phyloP scores from a whole-genome alignment of 495 filamentous ascomycete species.

The Podospora conica region DNA sequence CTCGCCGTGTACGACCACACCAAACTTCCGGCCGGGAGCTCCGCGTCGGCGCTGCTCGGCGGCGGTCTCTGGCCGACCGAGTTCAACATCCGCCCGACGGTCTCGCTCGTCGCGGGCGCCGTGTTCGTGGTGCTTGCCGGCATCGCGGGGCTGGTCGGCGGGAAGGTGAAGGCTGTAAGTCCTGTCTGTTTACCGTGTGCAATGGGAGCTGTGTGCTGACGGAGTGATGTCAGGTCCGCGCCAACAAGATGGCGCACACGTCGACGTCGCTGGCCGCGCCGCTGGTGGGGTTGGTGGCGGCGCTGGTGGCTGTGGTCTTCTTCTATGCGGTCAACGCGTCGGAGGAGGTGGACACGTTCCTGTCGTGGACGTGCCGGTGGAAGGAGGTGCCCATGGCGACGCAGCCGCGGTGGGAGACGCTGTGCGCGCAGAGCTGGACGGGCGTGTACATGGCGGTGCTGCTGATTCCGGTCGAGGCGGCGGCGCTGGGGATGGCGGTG shows the following conservation, averaged over 20 bases:
- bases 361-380: conserved; percentile 55
- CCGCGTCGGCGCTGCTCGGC: conserved; percentile 21
- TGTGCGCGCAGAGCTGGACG: conserved; percentile 46
- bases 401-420: conserved; percentile 41
- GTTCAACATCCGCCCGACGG: conserved; percentile 46
- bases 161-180: conserved; percentile 37
- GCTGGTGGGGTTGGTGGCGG: conserved; percentile 37
- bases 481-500: conserved; percentile 34
- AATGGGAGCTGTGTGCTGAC: background rate
- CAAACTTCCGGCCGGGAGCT: conserved; percentile 31
- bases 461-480: conserved; percentile 46
- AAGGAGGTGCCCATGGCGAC: conserved; percentile 36
- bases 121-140: conserved; percentile 38
- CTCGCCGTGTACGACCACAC: conserved; percentile 46
- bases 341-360: conserved; percentile 37
- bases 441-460: conserved; percentile 46
- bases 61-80: conserved; percentile 46
- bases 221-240: conserved; percentile 36
- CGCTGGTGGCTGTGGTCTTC: conserved; percentile 45
- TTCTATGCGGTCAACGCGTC: conserved; percentile 51
- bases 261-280: conserved; percentile 36
- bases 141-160: conserved; percentile 37
- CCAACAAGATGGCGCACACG: conserved; percentile 30
- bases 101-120: conserved; percentile 43
- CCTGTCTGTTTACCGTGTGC: background rate